Percentiles rank a stretch among this genome's conserved stretches.
phyloP scores from a whole-genome alignment of 306 rosid species.

The Carpinus viminea region DNA sequence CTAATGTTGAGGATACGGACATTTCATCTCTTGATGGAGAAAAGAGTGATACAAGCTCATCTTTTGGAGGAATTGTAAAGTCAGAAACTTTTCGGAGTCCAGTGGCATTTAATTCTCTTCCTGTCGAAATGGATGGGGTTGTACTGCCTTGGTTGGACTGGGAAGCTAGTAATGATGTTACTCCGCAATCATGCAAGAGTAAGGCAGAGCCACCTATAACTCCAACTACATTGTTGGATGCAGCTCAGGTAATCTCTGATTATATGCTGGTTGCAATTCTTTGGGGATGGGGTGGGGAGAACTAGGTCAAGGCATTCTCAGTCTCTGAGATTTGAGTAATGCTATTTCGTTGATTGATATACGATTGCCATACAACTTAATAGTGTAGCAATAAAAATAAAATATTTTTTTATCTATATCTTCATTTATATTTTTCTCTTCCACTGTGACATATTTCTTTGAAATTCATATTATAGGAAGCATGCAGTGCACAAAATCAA shows the following conservation, averaged over 20 bases:
- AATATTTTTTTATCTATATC: neutral
- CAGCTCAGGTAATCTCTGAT: constrained; percentile 5
- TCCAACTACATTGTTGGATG: constrained; percentile 34
- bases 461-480: constrained; percentile 45
- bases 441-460: neutral
- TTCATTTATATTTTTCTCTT: neutral
- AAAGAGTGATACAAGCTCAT: constrained; percentile 92
- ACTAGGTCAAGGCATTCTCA: neutral
- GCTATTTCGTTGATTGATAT: too few relatives aligned
- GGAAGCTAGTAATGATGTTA: constrained; percentile 73
- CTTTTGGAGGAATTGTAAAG: constrained; percentile 73
- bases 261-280: neutral
- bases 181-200: constrained; percentile 46
- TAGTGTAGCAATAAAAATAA: too few relatives aligned
- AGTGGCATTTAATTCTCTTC: constrained; percentile 47
- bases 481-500: constrained; percentile 35
- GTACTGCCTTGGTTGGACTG: constrained; percentile 90
- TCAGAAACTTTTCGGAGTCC: constrained; percentile 48
- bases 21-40: constrained; percentile 94
- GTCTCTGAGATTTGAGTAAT: too few relatives aligned
- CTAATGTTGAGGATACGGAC: constrained; percentile 92
- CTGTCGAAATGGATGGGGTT: constrained; percentile 77
- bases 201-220: constrained; percentile 41
- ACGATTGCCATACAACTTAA: too few relatives aligned
- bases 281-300: neutral